Evolutionary conservation across 805 yeast genomes (phyloP).

Genomic region (Schizosaccharomyces osmophilus): DNA sequence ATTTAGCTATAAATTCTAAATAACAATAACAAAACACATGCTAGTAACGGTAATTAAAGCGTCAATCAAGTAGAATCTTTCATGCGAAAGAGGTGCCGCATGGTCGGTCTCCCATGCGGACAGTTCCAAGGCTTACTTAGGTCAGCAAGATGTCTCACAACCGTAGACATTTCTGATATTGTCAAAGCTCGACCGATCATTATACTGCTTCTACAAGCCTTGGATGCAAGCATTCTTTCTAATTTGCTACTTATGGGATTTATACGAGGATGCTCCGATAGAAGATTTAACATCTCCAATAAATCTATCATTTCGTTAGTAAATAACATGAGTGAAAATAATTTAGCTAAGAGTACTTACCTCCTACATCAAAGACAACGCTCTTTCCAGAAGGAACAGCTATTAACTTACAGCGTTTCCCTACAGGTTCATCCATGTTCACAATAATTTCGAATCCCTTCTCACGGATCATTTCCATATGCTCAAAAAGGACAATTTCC

Average conservation of each 20-base stretch:
- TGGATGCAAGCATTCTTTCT: slow-evolving; percentile 68
- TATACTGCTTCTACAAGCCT: slow-evolving; percentile 81
- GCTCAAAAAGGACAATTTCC: slow-evolving; percentile 43
- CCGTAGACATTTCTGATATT: slow-evolving; percentile 32
- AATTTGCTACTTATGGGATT: slow-evolving; percentile 39
- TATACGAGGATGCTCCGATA: slow-evolving; percentile 31
- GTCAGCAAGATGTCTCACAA: slow-evolving; percentile 41
- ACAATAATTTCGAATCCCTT: slow-evolving; percentile 55
- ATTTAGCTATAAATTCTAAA: not conserved
- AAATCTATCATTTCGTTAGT: slow-evolving; percentile 23
- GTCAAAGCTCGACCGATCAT: slow-evolving; percentile 71
- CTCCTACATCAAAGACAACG: slow-evolving; percentile 29
- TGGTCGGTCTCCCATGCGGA: slow-evolving; percentile 95
- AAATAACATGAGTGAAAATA: not conserved
- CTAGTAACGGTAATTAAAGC: not conserved
- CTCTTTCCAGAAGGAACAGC: slow-evolving; percentile 56
- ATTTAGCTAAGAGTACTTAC: slow-evolving; percentile 13
- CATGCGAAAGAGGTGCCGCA: slow-evolving; percentile 22
- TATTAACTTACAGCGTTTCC: slow-evolving; percentile 27
- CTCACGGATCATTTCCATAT: slow-evolving; percentile 28
- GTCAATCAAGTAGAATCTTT: not conserved
- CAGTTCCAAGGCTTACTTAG: slow-evolving; percentile 81
- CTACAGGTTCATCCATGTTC: slow-evolving; percentile 29
- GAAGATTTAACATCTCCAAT: slow-evolving; percentile 45
- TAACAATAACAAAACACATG: not conserved